Evolutionary conservation across 2,329 filamentous ascomycete species (phyloP), one percentile per base, ranked within the genome.

Genomic region (Gnomoniopsis smithogilvyi): DNA sequence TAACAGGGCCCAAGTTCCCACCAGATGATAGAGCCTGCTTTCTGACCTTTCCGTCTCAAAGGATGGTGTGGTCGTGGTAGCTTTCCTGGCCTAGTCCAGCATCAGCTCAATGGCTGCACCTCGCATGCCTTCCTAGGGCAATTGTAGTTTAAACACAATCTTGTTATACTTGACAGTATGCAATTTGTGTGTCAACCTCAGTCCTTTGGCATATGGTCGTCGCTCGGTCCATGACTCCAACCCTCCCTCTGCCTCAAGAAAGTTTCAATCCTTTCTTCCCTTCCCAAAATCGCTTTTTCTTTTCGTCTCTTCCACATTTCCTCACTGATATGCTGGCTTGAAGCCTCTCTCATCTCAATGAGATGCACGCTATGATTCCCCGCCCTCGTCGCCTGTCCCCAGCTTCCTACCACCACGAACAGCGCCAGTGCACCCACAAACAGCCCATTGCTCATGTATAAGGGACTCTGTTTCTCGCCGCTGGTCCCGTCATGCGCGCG

Each of bases 371-470:
- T 85, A 58, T 84, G 81, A 34, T 81, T 80, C 45, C 82, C 86
- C 14, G 90, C 88, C 62, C 90, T 81, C 3, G 85, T 86, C 38
- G 86, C 86, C 72, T 96, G 92, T 12, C 86, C 81, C 61, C 91
- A 81, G 19, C 86, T 86, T 1, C 88, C 92, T 12, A 93, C 73
- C 12, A 89, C 75, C 14, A 90, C 84, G 38, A 92, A 79, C 3
- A 87, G 73, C 33, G 91, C 76, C 3, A 98, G 76, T n/a, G 96
- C 73, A 6, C 84, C 78, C 8, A 88, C 83, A 69, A 98, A 98
- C 14, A 86, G 81, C 46, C 86, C 85, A 68, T 96, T 96, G 60
- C 89, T 90, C 74, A 94, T 86, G 73, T 86, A 90, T 54, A 87
- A 66, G 0, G 82, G 82, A 63, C 80, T 74, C 66, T 85, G 83